Evolutionary conservation across 225 moss, liverwort and hornwort species (phyloP), one percentile per base, ranked within the genome.

Genomic region (Physcomitrellopsis africana): DNA sequence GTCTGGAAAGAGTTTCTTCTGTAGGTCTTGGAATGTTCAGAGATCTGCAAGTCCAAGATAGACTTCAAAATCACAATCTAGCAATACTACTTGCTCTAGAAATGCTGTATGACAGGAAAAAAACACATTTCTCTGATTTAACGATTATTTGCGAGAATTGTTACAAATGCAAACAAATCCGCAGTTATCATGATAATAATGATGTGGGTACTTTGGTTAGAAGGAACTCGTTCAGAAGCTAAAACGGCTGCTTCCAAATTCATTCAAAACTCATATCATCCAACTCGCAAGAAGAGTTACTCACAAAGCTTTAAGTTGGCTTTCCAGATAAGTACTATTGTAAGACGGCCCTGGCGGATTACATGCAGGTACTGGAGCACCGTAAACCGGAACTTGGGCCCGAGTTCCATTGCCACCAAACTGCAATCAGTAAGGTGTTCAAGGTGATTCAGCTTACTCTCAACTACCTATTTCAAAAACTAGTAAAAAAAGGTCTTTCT

Each of bases 1-100:
- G 92, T 54, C 89, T 91, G 68, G 94, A 91, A 41, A 94, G 61
- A 41, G 94, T 94, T 70, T 94, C 94, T 59, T 92, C 89, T 81
- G 57, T 92, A 18, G 94, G 90, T 53, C 89, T 88, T 79, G 94
- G 94, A 71, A 94, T 88, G 52, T 80, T 83, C 56, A 94, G 59
- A 10, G 88, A 88, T 65, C 94, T 90, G 81, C 69, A 74, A 46
- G 65, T 51, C 63, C 43, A 69, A 60, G 68, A 52, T 13, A 24
- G 61, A 61, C 51, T 60, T 23, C 61, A 76, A 43, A 56, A 20
- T 48, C 57, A 75, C n/a, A 45, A 47, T 41, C 22, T 0, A 32
- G 23, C 11, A 13, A 26, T 59, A 7, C 10, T 24, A 13, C 32
- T 60, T 32, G 16, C 60, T 13, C 5, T 37, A 12, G 8, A 60